These are phyloP conservation scores for Athelia psychrophila DNA, from an alignment of 1,284 basidiomycete species.

Conservation along the genomic window DNA sequence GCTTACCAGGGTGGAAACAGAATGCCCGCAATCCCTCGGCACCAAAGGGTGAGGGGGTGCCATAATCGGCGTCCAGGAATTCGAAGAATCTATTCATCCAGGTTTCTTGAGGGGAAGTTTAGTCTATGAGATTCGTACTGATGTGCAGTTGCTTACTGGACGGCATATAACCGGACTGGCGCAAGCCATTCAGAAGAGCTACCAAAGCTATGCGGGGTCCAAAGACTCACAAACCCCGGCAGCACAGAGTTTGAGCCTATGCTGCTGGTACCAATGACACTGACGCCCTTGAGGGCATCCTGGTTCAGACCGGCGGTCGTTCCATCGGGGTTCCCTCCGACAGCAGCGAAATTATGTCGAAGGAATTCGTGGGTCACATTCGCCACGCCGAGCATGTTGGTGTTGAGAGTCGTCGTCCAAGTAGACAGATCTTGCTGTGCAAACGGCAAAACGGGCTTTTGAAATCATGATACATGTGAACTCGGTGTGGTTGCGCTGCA, in stretches of 20 bases:
- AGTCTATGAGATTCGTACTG: neutral
- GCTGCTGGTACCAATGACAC: neutral
- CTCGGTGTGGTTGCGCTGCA: no score
- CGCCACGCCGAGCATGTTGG: neutral
- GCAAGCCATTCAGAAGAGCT: no score
- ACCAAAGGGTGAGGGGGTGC: neutral
- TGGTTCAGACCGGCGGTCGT: neutral
- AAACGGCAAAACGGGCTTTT: neutral
- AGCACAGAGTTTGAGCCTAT: neutral
- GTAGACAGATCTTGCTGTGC: neutral
- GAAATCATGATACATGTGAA: neutral
- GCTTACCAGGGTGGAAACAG: neutral
- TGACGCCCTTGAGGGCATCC: neutral
- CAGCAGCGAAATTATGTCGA: neutral
- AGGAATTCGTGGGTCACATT: neutral
- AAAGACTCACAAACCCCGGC: neutral
- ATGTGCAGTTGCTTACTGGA: neutral
- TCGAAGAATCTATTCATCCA: neutral
- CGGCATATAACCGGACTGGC: neutral
- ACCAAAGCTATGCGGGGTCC: neutral
- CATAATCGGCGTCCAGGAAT: neutral
- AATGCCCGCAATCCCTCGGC: neutral
- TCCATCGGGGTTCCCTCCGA: neutral
- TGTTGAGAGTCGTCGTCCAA: neutral
- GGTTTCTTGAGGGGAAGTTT: neutral